A percentile compares a stretch with the other conserved stretches of the same genome.
Conservation (phyloP, 2,329 filamentous ascomycete genomes). For the Fusarium graminum region DNA sequence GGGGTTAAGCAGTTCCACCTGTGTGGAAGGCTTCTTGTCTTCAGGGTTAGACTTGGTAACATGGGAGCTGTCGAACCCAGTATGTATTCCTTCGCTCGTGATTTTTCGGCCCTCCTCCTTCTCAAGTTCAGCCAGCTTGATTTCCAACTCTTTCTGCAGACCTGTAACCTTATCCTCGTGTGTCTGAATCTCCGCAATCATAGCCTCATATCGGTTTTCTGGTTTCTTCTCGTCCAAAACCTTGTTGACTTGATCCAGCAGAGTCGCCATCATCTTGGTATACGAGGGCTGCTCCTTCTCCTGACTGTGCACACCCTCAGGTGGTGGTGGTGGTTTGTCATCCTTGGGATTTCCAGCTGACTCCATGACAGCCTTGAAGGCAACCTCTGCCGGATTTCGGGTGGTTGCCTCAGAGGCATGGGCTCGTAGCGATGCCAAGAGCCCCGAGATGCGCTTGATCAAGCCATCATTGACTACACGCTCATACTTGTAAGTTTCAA, state of each 20-base stretch:
- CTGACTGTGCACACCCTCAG: slow-evolving; percentile 82
- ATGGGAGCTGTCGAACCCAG: slow-evolving; percentile 89
- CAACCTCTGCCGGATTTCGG: slow-evolving; percentile 79
- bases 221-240: slow-evolving; percentile 82
- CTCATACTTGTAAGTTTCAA: slow-evolving; percentile 92
- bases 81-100: slow-evolving; percentile 89
- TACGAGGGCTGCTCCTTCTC: slow-evolving; percentile 84
- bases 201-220: slow-evolving; percentile 77
- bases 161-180: slow-evolving; percentile 83
- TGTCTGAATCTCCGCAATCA: slow-evolving; percentile 80
- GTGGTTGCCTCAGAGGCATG: slow-evolving; percentile 77
- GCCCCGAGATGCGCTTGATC: slow-evolving; percentile 82
- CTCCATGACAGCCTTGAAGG: slow-evolving; percentile 92
- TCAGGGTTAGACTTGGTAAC: slow-evolving; percentile 72
- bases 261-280: slow-evolving; percentile 97
- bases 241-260: slow-evolving; percentile 92
- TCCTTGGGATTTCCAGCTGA: slow-evolving; percentile 79
- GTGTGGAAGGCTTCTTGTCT: slow-evolving; percentile 63
- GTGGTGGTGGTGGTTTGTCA: slow-evolving; percentile 78
- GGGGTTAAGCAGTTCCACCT: slow-evolving; percentile 84
- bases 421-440: slow-evolving; percentile 80
- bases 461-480: slow-evolving; percentile 93
- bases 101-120: slow-evolving; percentile 90
- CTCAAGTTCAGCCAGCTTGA: slow-evolving; percentile 84
- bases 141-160: slow-evolving; percentile 79